phyloP scores from a whole-genome alignment of 257 asterid genomes.

The Solanum ossicruentum region DNA sequence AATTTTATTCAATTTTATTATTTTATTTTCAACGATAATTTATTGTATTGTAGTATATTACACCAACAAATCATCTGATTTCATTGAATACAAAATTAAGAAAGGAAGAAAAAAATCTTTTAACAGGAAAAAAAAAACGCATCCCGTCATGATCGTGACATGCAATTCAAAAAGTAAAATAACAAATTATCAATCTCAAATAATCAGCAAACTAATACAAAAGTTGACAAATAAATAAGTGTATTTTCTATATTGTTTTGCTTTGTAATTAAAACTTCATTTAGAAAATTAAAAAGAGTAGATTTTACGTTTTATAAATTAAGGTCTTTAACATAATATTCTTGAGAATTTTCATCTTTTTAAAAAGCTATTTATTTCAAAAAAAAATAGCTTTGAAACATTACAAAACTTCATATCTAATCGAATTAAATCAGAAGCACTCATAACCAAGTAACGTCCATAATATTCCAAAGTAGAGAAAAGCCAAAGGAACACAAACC shows the following conservation, averaged over 20 bases:
- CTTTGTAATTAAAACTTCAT: neutral
- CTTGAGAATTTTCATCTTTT: neutral
- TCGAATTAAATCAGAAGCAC: neutral
- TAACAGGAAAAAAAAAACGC: too few relatives aligned
- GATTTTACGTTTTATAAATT: neutral
- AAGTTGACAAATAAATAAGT: neutral
- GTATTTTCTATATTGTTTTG: too few relatives aligned
- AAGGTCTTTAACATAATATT: neutral
- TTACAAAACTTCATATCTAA: neutral
- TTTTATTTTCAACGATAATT: too few relatives aligned
- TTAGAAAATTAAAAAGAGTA: neutral
- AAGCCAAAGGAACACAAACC: neutral
- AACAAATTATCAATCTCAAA: neutral
- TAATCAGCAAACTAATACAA: neutral
- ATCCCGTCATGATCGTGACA: too few relatives aligned
- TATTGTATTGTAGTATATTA: too few relatives aligned
- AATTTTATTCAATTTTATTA: too few relatives aligned
- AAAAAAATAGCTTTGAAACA: too few relatives aligned
- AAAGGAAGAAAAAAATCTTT: too few relatives aligned
- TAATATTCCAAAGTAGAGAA: neutral
- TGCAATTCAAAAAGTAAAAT: too few relatives aligned
- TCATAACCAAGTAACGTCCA: neutral
- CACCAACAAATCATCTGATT: too few relatives aligned
- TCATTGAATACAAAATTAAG: too few relatives aligned
- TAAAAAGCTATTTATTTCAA: neutral